Percentiles rank a stretch among this genome's conserved stretches.
Evolutionary conservation across 192 early-diverging fungal species (phyloP).

Genomic region (Mortierella alpina): DNA sequence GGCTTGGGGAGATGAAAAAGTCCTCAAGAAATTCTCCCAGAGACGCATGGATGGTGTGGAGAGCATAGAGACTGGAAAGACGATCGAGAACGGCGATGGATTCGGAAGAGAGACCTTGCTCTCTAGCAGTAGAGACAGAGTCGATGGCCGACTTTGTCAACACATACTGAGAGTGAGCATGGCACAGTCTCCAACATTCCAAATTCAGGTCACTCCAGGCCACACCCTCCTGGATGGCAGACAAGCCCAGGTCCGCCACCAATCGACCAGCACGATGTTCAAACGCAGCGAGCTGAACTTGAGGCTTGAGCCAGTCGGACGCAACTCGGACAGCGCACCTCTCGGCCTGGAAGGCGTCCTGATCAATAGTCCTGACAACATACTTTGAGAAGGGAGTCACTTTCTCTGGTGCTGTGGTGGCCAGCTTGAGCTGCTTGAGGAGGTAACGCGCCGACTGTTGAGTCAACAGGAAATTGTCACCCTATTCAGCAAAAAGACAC

Average conservation of each 20-base stretch:
- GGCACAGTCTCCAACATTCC: slow-evolving; percentile 73
- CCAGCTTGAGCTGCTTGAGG: slow-evolving; percentile 67
- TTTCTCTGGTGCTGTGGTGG: slow-evolving; percentile 54
- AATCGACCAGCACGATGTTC: slow-evolving; percentile 75
- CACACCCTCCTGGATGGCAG: slow-evolving; percentile 56
- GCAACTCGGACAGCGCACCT: slow-evolving; percentile 20
- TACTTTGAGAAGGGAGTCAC: slow-evolving; percentile 46
- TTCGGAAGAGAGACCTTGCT: slow-evolving; percentile 18
- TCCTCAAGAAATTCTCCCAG: slow-evolving; percentile 59
- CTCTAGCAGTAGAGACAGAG: slow-evolving; percentile 37
- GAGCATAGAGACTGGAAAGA: slow-evolving; percentile 49
- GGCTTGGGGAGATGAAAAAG: slow-evolving; percentile 54
- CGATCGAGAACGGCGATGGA: slow-evolving; percentile 44
- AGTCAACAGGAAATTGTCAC: slow-evolving; percentile 73
- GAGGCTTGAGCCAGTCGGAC: slow-evolving; percentile 59
- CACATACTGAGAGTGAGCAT: slow-evolving; percentile 83
- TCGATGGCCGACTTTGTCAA: slow-evolving; percentile 71
- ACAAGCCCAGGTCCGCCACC: slow-evolving; percentile 67
- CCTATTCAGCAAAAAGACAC: slow-evolving; percentile 46
- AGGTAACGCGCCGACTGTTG: slow-evolving; percentile 83
- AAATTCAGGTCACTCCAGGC: slow-evolving; percentile 78
- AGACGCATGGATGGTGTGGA: slow-evolving; percentile 61
- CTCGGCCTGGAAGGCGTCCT: slow-evolving; percentile 32
- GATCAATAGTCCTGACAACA: slow-evolving; percentile 35
- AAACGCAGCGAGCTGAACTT: slow-evolving; percentile 73